A percentile compares a stretch with the other conserved stretches of the same genome.
Conservation (phyloP, 345 rosid species). For the Isatis tinctoria region DNA sequence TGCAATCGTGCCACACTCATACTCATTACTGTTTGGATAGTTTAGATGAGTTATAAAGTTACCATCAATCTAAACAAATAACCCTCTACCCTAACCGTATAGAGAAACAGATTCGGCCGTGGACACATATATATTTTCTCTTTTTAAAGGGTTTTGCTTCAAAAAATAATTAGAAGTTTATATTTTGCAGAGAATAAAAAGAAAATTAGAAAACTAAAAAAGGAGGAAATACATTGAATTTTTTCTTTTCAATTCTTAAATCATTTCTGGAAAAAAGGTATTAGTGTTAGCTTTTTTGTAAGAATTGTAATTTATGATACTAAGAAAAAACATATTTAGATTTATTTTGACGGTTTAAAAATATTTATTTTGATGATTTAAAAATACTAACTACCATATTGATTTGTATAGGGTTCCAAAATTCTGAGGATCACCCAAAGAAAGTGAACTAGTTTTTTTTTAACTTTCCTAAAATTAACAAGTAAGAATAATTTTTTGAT, state of each 20-base stretch:
- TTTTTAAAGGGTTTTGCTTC: background rate
- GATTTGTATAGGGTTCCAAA: background rate
- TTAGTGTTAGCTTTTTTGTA: background rate
- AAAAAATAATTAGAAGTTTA: background rate
- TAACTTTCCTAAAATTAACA: background rate
- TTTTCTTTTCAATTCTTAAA: background rate
- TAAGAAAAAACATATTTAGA: background rate
- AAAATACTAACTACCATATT: background rate
- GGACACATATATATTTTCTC: too few species aligned
- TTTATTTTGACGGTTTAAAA: background rate
- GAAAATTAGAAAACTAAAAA: background rate
- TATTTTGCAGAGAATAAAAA: background rate
- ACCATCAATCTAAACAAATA: background rate
- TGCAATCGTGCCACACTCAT: background rate
- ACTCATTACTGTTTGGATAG: background rate
- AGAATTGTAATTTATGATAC: background rate
- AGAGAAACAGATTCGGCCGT: background rate
- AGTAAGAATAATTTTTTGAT: too few species aligned
- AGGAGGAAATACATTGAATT: too few species aligned
- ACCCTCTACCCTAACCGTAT: background rate
- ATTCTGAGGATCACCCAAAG: background rate
- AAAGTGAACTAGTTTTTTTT: background rate
- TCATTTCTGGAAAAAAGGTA: background rate
- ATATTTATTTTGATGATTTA: background rate
- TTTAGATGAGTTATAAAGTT: background rate